Evolutionary conservation across 2,329 filamentous ascomycete species (phyloP), one percentile per base, ranked within the genome.

Genomic region (Mollisia scopiformis): DNA sequence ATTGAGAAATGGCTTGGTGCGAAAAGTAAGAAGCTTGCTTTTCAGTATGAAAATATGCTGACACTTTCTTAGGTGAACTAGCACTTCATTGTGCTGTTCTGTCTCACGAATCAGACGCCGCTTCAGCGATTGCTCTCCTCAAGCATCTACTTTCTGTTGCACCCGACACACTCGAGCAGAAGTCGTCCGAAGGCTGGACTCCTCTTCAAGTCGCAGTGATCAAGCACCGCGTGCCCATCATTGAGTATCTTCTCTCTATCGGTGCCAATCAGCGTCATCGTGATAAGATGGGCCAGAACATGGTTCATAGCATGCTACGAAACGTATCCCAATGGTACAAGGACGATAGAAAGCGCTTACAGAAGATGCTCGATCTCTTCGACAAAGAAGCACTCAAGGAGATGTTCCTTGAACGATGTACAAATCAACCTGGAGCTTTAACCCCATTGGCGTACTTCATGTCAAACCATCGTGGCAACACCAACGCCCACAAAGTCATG

Each of bases 261-360:
- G 90, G 89, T 2, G 90, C 90, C 2, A 86, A 95, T 69, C 88
- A 91, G 70, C 84, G 85, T 1, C 77, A 77, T 33, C 87, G 87
- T 25, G 88, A 91, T 69, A 76, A 75, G 10, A 71, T 76, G 2
- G 85, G 86, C 11, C 81, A 84, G 66, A 96, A 94, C 67, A 76
- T 94, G 16, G 64, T 94, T 1, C 92, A 96, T 69, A 77, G 81
- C 2, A 79, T 87, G 68, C 78, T 37, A 25, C 21, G 16, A 2
- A 19, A 28, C n/a, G 23, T 16, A 13, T 16, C 10, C 11, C 3
- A 13, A 27, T 47, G 43, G 43, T 13, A 25, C 1, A 53, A 62
- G 10, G 55, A 28, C 1, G 27, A 69, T 78, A 11, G 57, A 61
- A 3, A 69, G 66, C 25, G 68, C 62, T 73, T 86, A 19, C 73